phyloP scores from a whole-genome alignment of 2,329 filamentous ascomycete genomes.

The Neofusicoccum laricinum region DNA sequence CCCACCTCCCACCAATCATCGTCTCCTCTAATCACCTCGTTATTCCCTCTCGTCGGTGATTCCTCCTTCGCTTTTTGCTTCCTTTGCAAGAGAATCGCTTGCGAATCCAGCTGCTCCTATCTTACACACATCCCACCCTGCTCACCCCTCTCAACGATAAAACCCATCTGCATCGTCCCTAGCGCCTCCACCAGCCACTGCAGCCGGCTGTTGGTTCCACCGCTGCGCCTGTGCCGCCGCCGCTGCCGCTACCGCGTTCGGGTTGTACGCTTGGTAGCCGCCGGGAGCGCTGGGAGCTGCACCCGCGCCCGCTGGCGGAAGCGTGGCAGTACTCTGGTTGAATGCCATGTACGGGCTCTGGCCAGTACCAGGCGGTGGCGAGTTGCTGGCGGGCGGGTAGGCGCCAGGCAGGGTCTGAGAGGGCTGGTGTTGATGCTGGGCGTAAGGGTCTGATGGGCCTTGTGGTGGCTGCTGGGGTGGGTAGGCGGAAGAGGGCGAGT shows the following conservation, averaged over 20 bases:
- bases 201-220: conserved; percentile 22
- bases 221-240: not conserved
- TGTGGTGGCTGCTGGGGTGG: conserved; percentile 22
- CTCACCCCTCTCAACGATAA: conserved; percentile 20
- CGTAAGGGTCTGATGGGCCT: conserved; percentile 15
- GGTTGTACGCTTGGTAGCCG: conserved; percentile 32
- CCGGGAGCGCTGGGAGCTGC: conserved; percentile 9
- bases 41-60: not conserved
- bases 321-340: conserved; percentile 25
- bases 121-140: not conserved
- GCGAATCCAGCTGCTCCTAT: not conserved
- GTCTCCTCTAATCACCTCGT: not conserved
- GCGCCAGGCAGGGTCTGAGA: not conserved
- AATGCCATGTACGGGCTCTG: conserved; percentile 26
- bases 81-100: not conserved
- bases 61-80: not conserved
- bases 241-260: conserved; percentile 1
- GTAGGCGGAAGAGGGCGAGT: conserved; percentile 29
- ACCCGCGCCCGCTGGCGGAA: conserved; percentile 19
- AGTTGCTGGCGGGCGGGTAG: not conserved
- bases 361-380: not conserved
- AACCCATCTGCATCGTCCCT: conserved; percentile 30
- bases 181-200: conserved; percentile 28
- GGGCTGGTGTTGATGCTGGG: conserved; percentile 25
- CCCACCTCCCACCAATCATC: not conserved